These are phyloP conservation scores for Seiridium cupressi DNA, from an alignment of 2,329 filamentous ascomycete genomes.

Conservation along the genomic window DNA sequence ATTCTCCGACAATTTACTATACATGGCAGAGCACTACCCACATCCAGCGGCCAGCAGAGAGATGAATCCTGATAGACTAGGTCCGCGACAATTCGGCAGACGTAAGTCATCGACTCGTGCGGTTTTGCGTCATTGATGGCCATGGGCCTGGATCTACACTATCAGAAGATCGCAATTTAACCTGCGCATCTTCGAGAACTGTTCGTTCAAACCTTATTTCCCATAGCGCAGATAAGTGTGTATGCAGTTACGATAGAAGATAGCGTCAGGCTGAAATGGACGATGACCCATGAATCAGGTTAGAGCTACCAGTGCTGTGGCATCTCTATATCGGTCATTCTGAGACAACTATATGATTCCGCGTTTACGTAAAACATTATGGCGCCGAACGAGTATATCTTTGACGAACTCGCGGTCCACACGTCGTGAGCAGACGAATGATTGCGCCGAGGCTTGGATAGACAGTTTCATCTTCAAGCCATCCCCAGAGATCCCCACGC, in stretches of 20 bases:
- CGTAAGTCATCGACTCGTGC: neutral
- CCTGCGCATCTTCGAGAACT: neutral
- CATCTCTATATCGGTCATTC: neutral
- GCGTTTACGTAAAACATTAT: neutral
- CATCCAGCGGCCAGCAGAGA: too few species aligned
- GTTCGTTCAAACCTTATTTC: neutral
- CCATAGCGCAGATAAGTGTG: neutral
- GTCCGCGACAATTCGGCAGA: neutral
- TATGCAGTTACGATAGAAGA: neutral
- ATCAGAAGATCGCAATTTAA: neutral
- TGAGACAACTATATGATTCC: neutral
- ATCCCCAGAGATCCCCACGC: too few species aligned
- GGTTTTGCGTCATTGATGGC: neutral
- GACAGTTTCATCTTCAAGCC: too few species aligned
- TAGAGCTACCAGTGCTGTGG: neutral
- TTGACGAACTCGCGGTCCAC: too few species aligned
- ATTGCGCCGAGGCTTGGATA: too few species aligned
- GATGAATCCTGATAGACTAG: too few species aligned
- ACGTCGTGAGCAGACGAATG: too few species aligned
- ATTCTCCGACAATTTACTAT: too few species aligned
- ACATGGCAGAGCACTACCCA: too few species aligned
- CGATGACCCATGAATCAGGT: neutral
- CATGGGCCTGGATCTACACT: neutral
- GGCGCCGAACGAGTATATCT: neutral
- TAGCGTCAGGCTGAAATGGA: neutral